phyloP scores from a whole-genome alignment of 2,329 filamentous ascomycete genomes.

The Xylariaceae sp. region DNA sequence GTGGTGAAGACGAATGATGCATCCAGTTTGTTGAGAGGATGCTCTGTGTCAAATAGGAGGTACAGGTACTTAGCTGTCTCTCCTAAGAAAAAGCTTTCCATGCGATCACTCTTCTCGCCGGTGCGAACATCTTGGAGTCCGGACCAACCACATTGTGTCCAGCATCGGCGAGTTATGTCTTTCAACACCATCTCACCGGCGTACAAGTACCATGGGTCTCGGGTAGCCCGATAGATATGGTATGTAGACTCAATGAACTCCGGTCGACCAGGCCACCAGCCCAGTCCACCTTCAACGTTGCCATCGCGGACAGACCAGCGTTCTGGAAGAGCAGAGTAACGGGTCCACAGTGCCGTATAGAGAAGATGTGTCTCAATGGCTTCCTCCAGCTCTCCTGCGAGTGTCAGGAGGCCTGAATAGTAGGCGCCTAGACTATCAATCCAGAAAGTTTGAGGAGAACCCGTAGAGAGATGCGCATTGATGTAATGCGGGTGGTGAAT shows the following conservation, averaged over 20 bases:
- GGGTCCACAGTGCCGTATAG: constrained; percentile 89
- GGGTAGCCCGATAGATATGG: constrained; percentile 88
- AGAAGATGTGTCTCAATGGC: constrained; percentile 85
- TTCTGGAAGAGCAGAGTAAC: constrained; percentile 90
- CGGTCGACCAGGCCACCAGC: constrained; percentile 92
- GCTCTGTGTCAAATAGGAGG: constrained; percentile 77
- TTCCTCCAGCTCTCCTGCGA: constrained; percentile 86
- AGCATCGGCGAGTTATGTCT: constrained; percentile 84
- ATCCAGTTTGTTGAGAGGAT: constrained; percentile 83
- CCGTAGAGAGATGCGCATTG: constrained; percentile 82
- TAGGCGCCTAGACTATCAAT: constrained; percentile 94
- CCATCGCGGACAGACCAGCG: constrained; percentile 85
- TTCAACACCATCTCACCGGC: constrained; percentile 91
- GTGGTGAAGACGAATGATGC: constrained; percentile 90
- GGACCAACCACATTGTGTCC: constrained; percentile 89
- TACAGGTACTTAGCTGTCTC: constrained; percentile 97
- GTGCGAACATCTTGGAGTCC: constrained; percentile 76
- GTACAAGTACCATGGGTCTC: constrained; percentile 93
- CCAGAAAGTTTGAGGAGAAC: constrained; percentile 86
- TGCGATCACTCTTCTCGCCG: constrained; percentile 84
- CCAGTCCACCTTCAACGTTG: constrained; percentile 76
- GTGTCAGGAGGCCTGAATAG: constrained; percentile 80
- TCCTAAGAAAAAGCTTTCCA: constrained; percentile 98
- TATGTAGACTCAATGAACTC: constrained; percentile 98
- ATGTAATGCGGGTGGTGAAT: constrained; percentile 88